These are phyloP conservation scores for Epithele typhae DNA, from an alignment of 768 basidiomycete genomes.

Conservation along the genomic window DNA sequence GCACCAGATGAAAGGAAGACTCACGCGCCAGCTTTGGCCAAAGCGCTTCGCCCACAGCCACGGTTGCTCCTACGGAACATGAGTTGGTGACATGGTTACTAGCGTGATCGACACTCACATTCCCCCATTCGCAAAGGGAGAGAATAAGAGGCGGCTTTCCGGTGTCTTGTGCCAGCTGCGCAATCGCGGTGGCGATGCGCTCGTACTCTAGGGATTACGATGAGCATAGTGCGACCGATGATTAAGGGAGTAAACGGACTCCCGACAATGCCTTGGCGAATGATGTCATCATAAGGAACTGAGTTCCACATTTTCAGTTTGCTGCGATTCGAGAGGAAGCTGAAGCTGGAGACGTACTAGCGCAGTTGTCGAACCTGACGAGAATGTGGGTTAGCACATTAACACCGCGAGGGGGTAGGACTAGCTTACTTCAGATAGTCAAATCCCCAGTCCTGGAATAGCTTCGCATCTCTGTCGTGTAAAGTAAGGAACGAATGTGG, in stretches of 20 bases:
- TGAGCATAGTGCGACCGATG: background rate
- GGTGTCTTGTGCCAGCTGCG: constrained; percentile 39
- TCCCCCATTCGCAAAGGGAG: constrained; percentile 67
- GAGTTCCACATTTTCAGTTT: background rate
- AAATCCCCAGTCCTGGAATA: constrained; percentile 63
- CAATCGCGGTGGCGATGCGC: constrained; percentile 58
- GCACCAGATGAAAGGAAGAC: constrained; percentile 1
- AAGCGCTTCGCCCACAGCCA: constrained; percentile 58
- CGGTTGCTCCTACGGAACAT: constrained; percentile 44
- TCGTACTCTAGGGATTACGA: constrained; percentile 42
- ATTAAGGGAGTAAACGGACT: constrained; percentile 21
- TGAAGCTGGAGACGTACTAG: constrained; percentile 46
- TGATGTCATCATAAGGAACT: constrained; percentile 12
- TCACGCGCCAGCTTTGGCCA: constrained; percentile 65
- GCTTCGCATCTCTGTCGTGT: constrained; percentile 43
- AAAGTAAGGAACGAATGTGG: too few species aligned
- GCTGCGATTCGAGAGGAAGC: constrained; percentile 37
- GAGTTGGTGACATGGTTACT: constrained; percentile 1
- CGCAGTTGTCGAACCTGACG: constrained; percentile 48
- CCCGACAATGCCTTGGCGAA: constrained; percentile 21
- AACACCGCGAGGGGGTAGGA: background rate
- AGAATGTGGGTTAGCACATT: background rate
- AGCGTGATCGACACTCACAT: constrained; percentile 31
- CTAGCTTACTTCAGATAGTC: constrained; percentile 54
- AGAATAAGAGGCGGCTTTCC: constrained; percentile 53